Conservation (phyloP, 345 rosid genomes). For the Hibiscus mutabilis region DNA sequence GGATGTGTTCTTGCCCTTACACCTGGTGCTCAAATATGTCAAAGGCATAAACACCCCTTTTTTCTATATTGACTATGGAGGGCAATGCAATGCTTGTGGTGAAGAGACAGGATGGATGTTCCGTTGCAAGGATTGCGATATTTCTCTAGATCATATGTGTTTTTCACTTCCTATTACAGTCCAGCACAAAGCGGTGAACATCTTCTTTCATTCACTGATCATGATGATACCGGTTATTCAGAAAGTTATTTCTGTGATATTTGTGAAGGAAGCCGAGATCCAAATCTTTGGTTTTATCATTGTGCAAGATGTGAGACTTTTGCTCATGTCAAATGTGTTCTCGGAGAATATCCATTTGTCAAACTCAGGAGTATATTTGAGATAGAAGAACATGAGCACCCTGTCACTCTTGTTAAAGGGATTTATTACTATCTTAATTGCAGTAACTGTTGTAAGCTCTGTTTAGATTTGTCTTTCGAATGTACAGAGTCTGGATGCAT, state of each 20-base stretch:
- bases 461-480: not conserved
- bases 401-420: not conserved
- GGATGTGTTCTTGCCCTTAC: not conserved
- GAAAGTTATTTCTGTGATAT: not conserved
- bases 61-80: not conserved
- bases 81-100: not conserved
- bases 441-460: not conserved
- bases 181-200: not conserved
- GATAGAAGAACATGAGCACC: not conserved
- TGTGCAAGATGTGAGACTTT: not conserved
- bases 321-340: not conserved
- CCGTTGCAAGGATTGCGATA: too few species aligned
- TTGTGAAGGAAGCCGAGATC: not conserved
- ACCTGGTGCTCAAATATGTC: not conserved
- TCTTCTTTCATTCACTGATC: not conserved
- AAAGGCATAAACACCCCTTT: not conserved
- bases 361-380: not conserved
- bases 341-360: not conserved
- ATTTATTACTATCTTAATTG: not conserved
- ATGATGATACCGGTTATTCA: not conserved
- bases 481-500: not conserved
- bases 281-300: not conserved
- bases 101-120: accelerated
- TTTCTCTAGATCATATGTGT: too few species aligned
- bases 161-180: not conserved